Evolutionary conservation across 495 filamentous ascomycete species (phyloP), one percentile per base, ranked within the genome.

Genomic region (Parathielavia appendiculata): DNA sequence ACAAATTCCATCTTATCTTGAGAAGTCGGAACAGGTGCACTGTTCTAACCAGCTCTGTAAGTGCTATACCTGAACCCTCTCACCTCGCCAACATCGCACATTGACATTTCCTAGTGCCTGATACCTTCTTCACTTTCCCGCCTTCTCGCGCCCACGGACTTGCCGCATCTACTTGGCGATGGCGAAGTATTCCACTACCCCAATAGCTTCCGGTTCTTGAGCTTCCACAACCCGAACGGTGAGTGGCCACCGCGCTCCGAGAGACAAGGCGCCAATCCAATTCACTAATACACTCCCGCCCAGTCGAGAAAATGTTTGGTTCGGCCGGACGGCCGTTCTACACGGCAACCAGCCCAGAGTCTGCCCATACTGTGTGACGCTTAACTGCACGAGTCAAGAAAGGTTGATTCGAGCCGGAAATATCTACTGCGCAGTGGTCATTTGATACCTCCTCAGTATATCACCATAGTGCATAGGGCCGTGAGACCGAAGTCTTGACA

Each of bases 21-120:
- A 19, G 39, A 4, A 69, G 64, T 22, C 43, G 57, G n/a, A 66
- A 66, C 17, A 17, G 47, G 39, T 66, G 66, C 48, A 66, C 64
- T 0, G 36, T 65, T n/a, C 45, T 67, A 30, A 59, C 13, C 66
- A 69, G 35, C 19, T 32, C 11, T 50, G 51, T 64, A 48, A 51
- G 64, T 57, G 1, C 5, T 9, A 20, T 23, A 13, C 1, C 4
- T 14, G 9, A 4, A 3, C n/a, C 13, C 22, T 26, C 40, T 2
- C 4, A 11, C 43, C 17, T 23, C 3, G 5, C 5, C 13, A 46
- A 11, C 43, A 8, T 46, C 14, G 17, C 16, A 39, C 0, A 11
- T 7, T 26, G 14, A 9, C 7, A 4, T 4, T 3, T 51, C 11
- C 8, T n/a, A 58, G 56, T 58, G 26, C 26, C 47, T 5, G 40